Percentiles rank a stretch among this genome's conserved stretches.
Conservation (phyloP, 805 yeast genomes). For the Saccharomycopsis oosterbeekiorum region DNA sequence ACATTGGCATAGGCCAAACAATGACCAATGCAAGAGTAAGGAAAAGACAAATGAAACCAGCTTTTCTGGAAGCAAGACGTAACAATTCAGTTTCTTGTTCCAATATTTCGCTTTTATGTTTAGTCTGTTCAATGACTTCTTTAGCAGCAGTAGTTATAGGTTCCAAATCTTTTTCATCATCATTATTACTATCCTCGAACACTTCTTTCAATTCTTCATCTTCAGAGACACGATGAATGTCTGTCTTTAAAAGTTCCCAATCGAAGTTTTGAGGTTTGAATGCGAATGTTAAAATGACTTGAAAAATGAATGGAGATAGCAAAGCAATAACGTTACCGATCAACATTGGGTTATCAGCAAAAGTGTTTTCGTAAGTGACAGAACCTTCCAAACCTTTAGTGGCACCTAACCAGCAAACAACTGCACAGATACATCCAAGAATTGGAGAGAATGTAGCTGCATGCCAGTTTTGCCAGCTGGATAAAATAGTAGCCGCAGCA, state of each 20-base stretch:
- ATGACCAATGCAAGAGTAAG: conserved; percentile 57
- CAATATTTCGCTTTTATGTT: conserved; percentile 22
- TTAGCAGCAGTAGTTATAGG: conserved; percentile 9
- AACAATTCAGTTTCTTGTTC: conserved; percentile 46
- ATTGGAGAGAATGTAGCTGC: conserved; percentile 76
- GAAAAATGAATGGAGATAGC: conserved; percentile 55
- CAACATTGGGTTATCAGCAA: conserved; percentile 80
- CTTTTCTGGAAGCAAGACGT: conserved; percentile 48
- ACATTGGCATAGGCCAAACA: conserved; percentile 94
- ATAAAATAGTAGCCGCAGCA: conserved; percentile 52
- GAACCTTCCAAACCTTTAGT: conserved; percentile 35
- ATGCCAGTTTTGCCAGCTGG: conserved; percentile 50
- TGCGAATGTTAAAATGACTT: conserved; percentile 53
- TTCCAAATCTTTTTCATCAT: conserved; percentile 3
- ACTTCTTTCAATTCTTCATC: conserved; percentile 46
- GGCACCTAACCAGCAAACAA: conserved; percentile 56
- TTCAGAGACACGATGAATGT: conserved; percentile 60
- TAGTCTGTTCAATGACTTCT: conserved; percentile 12
- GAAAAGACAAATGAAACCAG: conserved; percentile 48
- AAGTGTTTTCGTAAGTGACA: conserved; percentile 47
- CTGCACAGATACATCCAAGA: conserved; percentile 62
- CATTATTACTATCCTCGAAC: conserved; percentile 17
- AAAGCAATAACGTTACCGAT: conserved; percentile 82
- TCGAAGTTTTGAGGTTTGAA: conserved; percentile 69
- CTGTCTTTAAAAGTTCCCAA: conserved; percentile 48